Evolutionary conservation across 345 rosid genomes (phyloP).

Genomic region (Balakata baccata): DNA sequence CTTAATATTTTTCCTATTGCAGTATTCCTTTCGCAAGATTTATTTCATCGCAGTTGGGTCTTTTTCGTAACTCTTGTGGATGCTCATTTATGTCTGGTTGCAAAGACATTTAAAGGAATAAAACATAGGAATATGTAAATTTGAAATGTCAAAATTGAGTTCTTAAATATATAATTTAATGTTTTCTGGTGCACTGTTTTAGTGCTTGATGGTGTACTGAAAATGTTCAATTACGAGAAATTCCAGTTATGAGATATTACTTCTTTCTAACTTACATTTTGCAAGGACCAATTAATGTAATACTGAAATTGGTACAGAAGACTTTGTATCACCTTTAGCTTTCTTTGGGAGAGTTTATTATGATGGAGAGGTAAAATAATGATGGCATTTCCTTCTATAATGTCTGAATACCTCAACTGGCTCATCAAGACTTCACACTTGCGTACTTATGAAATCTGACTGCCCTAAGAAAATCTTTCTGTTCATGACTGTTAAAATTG

Average conservation of each 20-base stretch:
- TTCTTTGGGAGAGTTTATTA: background rate
- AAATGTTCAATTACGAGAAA: too few relatives aligned
- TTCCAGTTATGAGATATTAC: background rate
- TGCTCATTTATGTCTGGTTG: background rate
- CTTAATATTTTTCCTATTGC: too few relatives aligned
- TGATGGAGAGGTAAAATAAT: background rate
- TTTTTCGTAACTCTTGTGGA: background rate
- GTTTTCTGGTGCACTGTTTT: conserved; percentile 2
- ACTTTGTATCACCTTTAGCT: conserved; percentile 1
- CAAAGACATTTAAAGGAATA: background rate
- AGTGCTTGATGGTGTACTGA: background rate
- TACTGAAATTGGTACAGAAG: background rate
- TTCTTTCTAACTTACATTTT: background rate
- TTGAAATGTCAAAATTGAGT: background rate
- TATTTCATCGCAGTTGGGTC: background rate
- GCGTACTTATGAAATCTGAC: background rate
- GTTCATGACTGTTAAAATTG: background rate
- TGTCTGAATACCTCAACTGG: background rate
- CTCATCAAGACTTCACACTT: background rate
- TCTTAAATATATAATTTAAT: conserved; percentile 2
- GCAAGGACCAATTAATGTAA: background rate
- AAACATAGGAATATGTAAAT: background rate
- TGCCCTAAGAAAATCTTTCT: background rate
- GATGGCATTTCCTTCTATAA: background rate
- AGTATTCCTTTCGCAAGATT: too few relatives aligned